Evolutionary conservation across 805 yeast species (phyloP).

Genomic region (Cyberlindnera nakhonratchasimensis): DNA sequence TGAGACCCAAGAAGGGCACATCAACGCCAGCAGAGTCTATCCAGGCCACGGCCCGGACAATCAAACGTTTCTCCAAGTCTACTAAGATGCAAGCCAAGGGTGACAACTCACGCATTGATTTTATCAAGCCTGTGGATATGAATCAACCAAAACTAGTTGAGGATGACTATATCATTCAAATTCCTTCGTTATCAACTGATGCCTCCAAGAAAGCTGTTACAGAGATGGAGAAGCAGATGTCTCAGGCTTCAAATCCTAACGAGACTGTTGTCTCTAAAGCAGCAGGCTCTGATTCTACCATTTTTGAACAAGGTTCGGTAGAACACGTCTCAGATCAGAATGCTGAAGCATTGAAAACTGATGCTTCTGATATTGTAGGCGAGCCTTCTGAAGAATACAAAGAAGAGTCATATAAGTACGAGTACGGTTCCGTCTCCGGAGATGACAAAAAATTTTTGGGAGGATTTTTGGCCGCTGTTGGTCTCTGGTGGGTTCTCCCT

Average conservation of each 20-base stretch:
- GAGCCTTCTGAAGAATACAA: slow-evolving; percentile 12
- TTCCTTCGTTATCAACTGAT: slow-evolving; percentile 46
- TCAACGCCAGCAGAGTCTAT: not conserved
- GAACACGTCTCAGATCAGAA: slow-evolving; percentile 17
- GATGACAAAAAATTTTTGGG: slow-evolving; percentile 27
- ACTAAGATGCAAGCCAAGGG: slow-evolving; percentile 41
- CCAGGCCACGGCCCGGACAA: slow-evolving; percentile 7
- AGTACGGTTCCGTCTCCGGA: slow-evolving; percentile 18
- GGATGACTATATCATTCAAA: slow-evolving; percentile 43
- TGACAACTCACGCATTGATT: slow-evolving; percentile 56
- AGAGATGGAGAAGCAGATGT: slow-evolving; percentile 25
- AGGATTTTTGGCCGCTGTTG: slow-evolving; percentile 27
- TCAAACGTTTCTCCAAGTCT: slow-evolving; percentile 24
- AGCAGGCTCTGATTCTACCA: slow-evolving; percentile 24
- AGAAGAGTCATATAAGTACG: slow-evolving; percentile 23
- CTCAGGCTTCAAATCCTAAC: slow-evolving; percentile 10
- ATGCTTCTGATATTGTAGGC: slow-evolving; percentile 9
- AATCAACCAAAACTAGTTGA: slow-evolving; percentile 39
- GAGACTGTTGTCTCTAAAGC: slow-evolving; percentile 26
- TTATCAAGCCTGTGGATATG: slow-evolving; percentile 37
- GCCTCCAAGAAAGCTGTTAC: slow-evolving; percentile 41
- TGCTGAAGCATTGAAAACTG: slow-evolving; percentile 13
- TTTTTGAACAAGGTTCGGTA: slow-evolving; percentile 22
- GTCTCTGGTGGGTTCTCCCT: slow-evolving; percentile 30
- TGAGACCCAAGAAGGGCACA: slow-evolving; percentile 4